Evolutionary conservation across 768 basidiomycete genomes (phyloP).

Genomic region (Hortiboletus flavorubellus): DNA sequence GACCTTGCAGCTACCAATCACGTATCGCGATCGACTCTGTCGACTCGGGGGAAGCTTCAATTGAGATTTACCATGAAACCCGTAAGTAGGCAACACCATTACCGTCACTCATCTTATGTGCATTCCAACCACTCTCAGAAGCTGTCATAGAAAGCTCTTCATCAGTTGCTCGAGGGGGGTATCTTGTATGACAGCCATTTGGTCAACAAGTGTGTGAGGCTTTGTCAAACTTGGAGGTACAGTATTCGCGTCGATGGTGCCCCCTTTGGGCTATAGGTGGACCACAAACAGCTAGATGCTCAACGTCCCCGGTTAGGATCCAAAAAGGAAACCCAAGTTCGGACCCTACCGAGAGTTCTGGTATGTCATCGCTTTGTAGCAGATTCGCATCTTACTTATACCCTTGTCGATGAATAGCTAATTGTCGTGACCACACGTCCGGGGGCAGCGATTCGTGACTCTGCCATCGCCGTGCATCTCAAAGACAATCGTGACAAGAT

Average conservation of each 20-base stretch:
- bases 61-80: slow-evolving; percentile 98
- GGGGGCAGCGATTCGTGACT: slow-evolving; percentile 98
- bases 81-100: slow-evolving; percentile 38
- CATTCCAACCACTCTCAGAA: slow-evolving; percentile 61
- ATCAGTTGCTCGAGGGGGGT: slow-evolving; percentile 86
- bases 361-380: slow-evolving; percentile 35
- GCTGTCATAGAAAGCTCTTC: too few relatives aligned
- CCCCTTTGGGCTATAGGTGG: slow-evolving; percentile 56
- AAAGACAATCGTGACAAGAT: slow-evolving; percentile 87
- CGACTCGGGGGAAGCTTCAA: slow-evolving; percentile 92
- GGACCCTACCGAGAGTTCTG: slow-evolving; percentile 88
- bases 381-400: background rate
- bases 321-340: slow-evolving; percentile 96
- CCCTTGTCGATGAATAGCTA: slow-evolving; percentile 71
- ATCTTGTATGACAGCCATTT: slow-evolving; percentile 91
- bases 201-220: slow-evolving; percentile 97
- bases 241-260: background rate
- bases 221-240: slow-evolving; percentile 92
- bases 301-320: slow-evolving; percentile 90
- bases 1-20: slow-evolving; percentile 70
- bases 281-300: slow-evolving; percentile 87
- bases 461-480: slow-evolving; percentile 94
- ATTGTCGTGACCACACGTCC: slow-evolving; percentile 97
- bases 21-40: slow-evolving; percentile 88
- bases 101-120: background rate